Percentiles rank a stretch among this genome's conserved stretches.
Evolutionary conservation across 345 rosid genomes (phyloP).

Genomic region (Corchorus capsularis): DNA sequence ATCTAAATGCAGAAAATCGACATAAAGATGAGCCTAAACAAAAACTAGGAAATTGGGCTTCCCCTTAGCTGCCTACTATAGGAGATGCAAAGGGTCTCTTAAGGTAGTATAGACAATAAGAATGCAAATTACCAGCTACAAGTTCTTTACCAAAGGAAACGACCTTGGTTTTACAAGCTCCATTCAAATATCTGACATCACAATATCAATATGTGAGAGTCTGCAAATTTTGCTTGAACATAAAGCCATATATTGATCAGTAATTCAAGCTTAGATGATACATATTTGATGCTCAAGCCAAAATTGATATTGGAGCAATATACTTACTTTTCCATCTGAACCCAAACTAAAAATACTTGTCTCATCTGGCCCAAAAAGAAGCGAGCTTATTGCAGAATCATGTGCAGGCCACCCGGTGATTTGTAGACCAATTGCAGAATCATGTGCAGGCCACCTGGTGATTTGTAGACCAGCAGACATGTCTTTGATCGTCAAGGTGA

Average conservation of each 20-base stretch:
- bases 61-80: not conserved
- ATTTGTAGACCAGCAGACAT: conserved; percentile 78
- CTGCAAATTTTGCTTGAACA: conserved; percentile 11
- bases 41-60: not conserved
- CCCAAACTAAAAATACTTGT: conserved; percentile 76
- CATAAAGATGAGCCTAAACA: not conserved
- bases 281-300: not conserved
- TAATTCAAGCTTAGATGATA: not conserved
- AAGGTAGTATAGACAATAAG: not conserved
- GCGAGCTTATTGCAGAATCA: conserved; percentile 67
- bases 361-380: conserved; percentile 72
- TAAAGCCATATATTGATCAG: not conserved
- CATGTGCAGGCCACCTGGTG: too few relatives aligned
- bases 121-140: conserved; percentile 47
- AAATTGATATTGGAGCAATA: not conserved
- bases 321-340: conserved; percentile 61
- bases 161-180: conserved; percentile 83
- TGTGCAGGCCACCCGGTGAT: conserved; percentile 86
- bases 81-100: not conserved
- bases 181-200: conserved; percentile 60
- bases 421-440: too few relatives aligned
- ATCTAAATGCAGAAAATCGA: not conserved
- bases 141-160: conserved; percentile 65
- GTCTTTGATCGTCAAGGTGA: conserved; percentile 57
- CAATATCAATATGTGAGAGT: conserved; percentile 24